Percentiles rank a stretch among this genome's conserved stretches.
Conservation (phyloP, 1,139 yeast species). For the Candida smagusa region DNA sequence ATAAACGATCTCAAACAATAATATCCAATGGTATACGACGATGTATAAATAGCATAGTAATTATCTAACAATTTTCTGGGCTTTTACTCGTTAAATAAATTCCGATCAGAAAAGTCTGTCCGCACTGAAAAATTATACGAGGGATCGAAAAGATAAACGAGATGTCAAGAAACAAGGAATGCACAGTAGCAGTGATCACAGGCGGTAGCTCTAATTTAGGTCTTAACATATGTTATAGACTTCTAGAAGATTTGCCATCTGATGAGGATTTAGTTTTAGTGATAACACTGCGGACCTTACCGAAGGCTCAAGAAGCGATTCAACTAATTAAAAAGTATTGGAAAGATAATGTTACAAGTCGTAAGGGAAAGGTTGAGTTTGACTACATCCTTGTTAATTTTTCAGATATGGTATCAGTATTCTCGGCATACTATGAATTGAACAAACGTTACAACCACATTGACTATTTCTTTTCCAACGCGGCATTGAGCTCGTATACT, state of each 20-base stretch:
- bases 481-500: constrained; percentile 83
- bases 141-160: not conserved
- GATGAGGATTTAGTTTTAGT: constrained; percentile 65
- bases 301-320: constrained; percentile 78
- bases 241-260: constrained; percentile 57
- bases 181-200: constrained; percentile 42
- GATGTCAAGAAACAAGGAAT: constrained; percentile 17
- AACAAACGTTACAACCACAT: constrained; percentile 58
- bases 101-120: not conserved
- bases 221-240: constrained; percentile 74
- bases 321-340: constrained; percentile 54
- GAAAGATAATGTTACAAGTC: constrained; percentile 27
- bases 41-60: too few relatives aligned
- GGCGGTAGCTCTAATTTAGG: constrained; percentile 74
- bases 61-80: too few relatives aligned
- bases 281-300: constrained; percentile 85
- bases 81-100: too few relatives aligned
- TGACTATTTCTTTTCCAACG: constrained; percentile 79
- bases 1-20: too few relatives aligned
- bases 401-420: constrained; percentile 83
- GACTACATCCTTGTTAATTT: constrained; percentile 88
- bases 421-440: constrained; percentile 71
- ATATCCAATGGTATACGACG: too few relatives aligned
- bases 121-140: not conserved
- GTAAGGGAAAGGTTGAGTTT: constrained; percentile 64